Percentiles rank a stretch among this genome's conserved stretches.
phyloP scores from a whole-genome alignment of 305 asterid species.

The Nicotiana rustica region DNA sequence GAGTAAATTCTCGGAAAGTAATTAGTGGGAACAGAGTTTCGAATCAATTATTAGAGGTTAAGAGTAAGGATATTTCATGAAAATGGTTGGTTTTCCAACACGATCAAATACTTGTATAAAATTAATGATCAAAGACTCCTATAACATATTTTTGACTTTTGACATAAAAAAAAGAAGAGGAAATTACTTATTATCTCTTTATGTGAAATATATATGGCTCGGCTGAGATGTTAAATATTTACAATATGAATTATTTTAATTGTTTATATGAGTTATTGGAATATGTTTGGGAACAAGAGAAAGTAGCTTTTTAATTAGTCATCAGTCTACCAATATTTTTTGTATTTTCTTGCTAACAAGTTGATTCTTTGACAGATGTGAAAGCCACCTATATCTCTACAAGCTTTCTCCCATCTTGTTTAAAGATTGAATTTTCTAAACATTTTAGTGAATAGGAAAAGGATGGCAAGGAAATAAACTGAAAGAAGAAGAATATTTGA shows the following conservation, averaged over 20 bases:
- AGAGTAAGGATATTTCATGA: background rate
- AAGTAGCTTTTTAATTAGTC: conserved; percentile 12
- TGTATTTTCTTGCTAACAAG: conserved; percentile 2
- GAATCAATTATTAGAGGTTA: conserved; percentile 10
- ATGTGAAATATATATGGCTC: background rate
- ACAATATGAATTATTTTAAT: background rate
- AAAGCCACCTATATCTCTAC: background rate
- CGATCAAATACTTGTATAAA: background rate
- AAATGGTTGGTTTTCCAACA: background rate
- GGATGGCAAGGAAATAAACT: background rate
- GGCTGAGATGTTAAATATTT: background rate
- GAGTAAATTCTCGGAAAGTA: conserved; percentile 18
- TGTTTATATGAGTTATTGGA: background rate
- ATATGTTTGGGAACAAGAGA: conserved; percentile 11
- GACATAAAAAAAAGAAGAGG: background rate
- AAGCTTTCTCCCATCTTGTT: background rate
- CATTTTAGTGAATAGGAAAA: background rate
- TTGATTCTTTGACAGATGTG: conserved; percentile 30
- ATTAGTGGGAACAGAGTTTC: conserved; percentile 8
- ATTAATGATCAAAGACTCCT: background rate
- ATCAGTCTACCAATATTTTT: background rate
- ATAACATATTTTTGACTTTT: background rate
- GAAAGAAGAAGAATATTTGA: background rate
- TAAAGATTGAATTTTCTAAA: background rate
- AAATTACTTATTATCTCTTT: background rate